Evolutionary conservation across 768 basidiomycete genomes (phyloP).

Genomic region (Suillus placidus): DNA sequence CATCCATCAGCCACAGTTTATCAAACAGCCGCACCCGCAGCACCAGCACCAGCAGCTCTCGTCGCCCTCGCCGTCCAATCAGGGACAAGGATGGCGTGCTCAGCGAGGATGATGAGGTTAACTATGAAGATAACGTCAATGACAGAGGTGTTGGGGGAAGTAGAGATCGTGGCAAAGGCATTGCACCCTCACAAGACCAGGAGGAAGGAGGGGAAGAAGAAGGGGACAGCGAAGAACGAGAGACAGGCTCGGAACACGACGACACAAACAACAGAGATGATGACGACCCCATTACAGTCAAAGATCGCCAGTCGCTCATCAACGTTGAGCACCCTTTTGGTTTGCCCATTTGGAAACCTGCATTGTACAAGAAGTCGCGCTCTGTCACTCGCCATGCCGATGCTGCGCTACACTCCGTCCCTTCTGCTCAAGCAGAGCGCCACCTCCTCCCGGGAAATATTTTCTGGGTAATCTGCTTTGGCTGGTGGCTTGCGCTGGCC

Average conservation of each 20-base stretch:
- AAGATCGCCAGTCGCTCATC: conserved; percentile 95
- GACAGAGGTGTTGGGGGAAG: conserved; percentile 37
- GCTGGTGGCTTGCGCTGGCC: conserved; percentile 86
- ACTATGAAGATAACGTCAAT: conserved; percentile 24
- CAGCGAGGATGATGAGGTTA: conserved; percentile 55
- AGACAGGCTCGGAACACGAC: conserved; percentile 16
- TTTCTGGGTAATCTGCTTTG: conserved; percentile 87
- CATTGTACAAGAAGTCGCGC: conserved; percentile 95
- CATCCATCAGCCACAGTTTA: conserved; percentile 52
- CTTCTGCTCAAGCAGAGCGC: conserved; percentile 90
- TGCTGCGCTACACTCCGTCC: conserved; percentile 87
- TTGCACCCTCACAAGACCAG: conserved; percentile 41
- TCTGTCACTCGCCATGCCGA: conserved; percentile 97
- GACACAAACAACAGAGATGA: conserved; percentile 37
- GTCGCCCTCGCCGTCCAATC: conserved; percentile 46
- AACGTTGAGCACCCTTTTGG: conserved; percentile 99
- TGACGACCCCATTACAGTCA: conserved; percentile 90
- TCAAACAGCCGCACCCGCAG: conserved; percentile 55
- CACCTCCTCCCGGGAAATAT: conserved; percentile 94
- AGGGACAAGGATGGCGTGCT: conserved; percentile 48
- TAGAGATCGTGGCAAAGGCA: conserved; percentile 44
- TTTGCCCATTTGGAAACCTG: conserved; percentile 99
- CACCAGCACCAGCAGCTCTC: conserved; percentile 63
- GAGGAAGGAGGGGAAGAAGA: conserved; percentile 43
- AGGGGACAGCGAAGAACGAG: conserved; percentile 35